Evolutionary conservation across 2,329 filamentous ascomycete genomes (phyloP), one percentile per base, ranked within the genome.

Genomic region (Pseudonectria buxi): DNA sequence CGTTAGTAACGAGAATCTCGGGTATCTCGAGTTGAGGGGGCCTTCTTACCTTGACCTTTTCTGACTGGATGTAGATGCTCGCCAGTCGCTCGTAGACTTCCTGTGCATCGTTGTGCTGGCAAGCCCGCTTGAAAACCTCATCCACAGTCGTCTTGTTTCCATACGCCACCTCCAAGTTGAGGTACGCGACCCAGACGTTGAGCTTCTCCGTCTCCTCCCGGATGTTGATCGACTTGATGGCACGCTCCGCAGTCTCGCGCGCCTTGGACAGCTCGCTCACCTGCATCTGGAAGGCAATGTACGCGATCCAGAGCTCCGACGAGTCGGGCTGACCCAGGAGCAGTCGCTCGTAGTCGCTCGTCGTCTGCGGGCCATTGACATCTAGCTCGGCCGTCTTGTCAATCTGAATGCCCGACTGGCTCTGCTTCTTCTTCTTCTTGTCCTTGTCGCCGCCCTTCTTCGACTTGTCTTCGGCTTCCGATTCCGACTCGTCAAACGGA

Each of bases 281-380:
- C 56, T 94, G 83, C 61, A 95, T 81, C 63, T 96, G 87, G 74
- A 94, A 94, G n/a, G 89, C 88, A 87, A 98, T 96, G 66, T 98
- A 98, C 47, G 86, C 78, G 36, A 95, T 86, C 92, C 92, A 98
- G 18, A 96, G 74, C 43, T 83, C 72, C 1, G 90, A 94, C n/a
- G 86, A 90, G 64, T 96, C 88, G 3, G 92, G 88, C 57, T 94
- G 85, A 37, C 88, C 86, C 14, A 98, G 77, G 28, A 98, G 76
- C 15, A 95, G 79, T 49, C 92, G 83, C 65, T 98, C 94, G 59
- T 88, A 98, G 62, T 98, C 94, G 44, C 84, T 86, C 12, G 86
- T 76, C 2, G 86, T 90, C 57, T 94, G 88, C 3, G 92, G 92
- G 0, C 90, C 90, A 49, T 89, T 78, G 30, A 76, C 79, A 58